Evolutionary conservation across 2,329 filamentous ascomycete species (phyloP).

Genomic region (Fusarium tuaranense): DNA sequence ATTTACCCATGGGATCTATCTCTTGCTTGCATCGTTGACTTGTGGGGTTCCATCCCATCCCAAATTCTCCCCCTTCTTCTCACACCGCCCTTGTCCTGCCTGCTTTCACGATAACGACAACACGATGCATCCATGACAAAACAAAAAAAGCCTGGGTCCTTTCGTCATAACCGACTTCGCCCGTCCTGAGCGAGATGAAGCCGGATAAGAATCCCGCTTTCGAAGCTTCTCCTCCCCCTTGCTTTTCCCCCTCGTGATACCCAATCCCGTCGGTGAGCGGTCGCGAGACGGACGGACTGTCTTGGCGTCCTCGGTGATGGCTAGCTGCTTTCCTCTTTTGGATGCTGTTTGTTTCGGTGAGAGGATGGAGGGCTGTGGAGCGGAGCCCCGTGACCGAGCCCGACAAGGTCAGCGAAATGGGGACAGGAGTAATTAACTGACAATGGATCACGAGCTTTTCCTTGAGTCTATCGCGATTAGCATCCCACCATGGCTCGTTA

Average conservation of each 20-base stretch:
- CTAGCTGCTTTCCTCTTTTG: not conserved
- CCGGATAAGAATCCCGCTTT: slow-evolving; percentile 9
- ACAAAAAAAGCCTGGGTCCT: not conserved
- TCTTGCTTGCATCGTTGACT: slow-evolving; percentile 19
- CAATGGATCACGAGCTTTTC: slow-evolving; percentile 5
- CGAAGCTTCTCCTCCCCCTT: slow-evolving; percentile 41
- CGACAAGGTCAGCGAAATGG: slow-evolving; percentile 8
- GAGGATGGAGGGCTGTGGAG: slow-evolving; percentile 1
- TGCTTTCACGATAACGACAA: slow-evolving; percentile 24
- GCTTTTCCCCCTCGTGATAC: slow-evolving; percentile 41
- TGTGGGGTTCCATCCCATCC: slow-evolving; percentile 27
- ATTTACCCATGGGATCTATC: not conserved
- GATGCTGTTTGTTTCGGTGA: slow-evolving; percentile 4
- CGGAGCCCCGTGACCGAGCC: not conserved
- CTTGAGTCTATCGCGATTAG: slow-evolving; percentile 38
- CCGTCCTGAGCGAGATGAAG: slow-evolving; percentile 33
- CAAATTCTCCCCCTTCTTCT: slow-evolving; percentile 14
- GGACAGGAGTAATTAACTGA: not conserved
- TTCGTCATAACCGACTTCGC: slow-evolving; percentile 30
- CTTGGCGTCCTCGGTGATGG: not conserved
- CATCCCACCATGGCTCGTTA: slow-evolving; percentile 3
- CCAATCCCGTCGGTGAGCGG: slow-evolving; percentile 9
- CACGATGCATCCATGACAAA: slow-evolving; percentile 20
- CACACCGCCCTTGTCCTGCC: slow-evolving; percentile 39
- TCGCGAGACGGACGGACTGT: slow-evolving; percentile 14